Conservation (phyloP, 495 filamentous ascomycete species). For the Tuber umbilicatum region DNA sequence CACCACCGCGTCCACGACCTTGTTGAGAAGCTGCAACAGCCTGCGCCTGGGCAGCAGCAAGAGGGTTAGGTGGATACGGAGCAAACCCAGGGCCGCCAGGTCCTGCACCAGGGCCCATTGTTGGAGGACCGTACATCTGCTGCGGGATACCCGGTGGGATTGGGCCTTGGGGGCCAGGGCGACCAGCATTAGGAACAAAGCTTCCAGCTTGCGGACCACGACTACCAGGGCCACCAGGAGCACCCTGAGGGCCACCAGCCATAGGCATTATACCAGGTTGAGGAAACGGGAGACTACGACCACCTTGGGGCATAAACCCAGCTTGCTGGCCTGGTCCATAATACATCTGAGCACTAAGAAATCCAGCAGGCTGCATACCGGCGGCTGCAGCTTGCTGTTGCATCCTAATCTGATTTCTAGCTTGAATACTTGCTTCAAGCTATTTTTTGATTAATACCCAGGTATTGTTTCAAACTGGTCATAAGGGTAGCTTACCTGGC, state of each 20-base stretch:
- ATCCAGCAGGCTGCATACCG: constrained; percentile 54
- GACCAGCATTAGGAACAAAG: constrained; percentile 52
- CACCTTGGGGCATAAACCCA: constrained; percentile 61
- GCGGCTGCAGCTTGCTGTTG: constrained; percentile 93
- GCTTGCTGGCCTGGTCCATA: constrained; percentile 80
- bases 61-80: constrained; percentile 42
- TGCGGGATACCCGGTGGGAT: constrained; percentile 47
- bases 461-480: background rate
- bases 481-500: constrained; percentile 51
- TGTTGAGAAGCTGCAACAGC: constrained; percentile 22
- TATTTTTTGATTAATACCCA: constrained; percentile 23
- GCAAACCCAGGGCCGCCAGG: constrained; percentile 41
- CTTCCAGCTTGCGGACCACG: constrained; percentile 45
- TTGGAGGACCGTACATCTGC: constrained; percentile 42
- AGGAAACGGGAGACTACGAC: constrained; percentile 83
- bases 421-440: constrained; percentile 97
- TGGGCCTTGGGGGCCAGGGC: constrained; percentile 51
- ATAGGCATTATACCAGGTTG: constrained; percentile 80
- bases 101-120: constrained; percentile 34
- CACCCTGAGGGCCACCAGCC: constrained; percentile 69
- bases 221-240: constrained; percentile 51
- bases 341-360: constrained; percentile 61
- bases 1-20: constrained; percentile 35
- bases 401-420: constrained; percentile 95
- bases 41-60: constrained; percentile 33